Evolutionary conservation across 352 stramenopile species (phyloP).

Genomic region (Phytophthora litchii): DNA sequence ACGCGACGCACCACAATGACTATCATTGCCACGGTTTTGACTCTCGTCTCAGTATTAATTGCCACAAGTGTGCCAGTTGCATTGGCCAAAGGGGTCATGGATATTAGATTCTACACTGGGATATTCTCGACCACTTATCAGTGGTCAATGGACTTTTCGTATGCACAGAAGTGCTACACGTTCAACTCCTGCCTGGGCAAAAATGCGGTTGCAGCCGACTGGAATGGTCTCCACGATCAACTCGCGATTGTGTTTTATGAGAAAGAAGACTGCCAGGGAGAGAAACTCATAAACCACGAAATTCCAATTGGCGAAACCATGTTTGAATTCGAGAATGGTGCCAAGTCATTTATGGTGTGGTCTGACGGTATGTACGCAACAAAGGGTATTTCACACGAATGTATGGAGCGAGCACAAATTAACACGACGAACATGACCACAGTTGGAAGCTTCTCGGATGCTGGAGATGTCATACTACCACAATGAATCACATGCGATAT

Average conservation of each 20-base stretch:
- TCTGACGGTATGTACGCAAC: constrained; percentile 22
- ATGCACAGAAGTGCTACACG: constrained; percentile 29
- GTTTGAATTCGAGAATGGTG: constrained; percentile 22
- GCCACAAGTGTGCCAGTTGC: neutral
- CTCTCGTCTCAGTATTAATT: neutral
- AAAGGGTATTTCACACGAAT: constrained; percentile 18
- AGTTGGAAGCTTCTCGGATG: too few relatives aligned
- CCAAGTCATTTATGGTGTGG: constrained; percentile 35
- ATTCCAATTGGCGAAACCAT: constrained; percentile 13
- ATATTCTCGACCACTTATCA: constrained; percentile 4
- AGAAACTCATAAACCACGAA: constrained; percentile 6
- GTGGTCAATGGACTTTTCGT: constrained; percentile 25
- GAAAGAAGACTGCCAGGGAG: constrained; percentile 23
- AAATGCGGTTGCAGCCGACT: constrained; percentile 14
- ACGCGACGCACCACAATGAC: neutral
- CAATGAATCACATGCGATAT: too few relatives aligned
- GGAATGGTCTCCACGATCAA: constrained; percentile 2
- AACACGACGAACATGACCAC: constrained; percentile 10
- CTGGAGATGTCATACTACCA: too few relatives aligned
- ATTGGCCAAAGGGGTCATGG: constrained; percentile 9
- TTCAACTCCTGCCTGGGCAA: constrained; percentile 15
- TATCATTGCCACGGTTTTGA: neutral
- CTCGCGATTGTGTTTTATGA: constrained; percentile 25
- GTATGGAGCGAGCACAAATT: constrained; percentile 9
- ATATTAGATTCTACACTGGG: constrained; percentile 13